Evolutionary conservation across 2,329 filamentous ascomycete species (phyloP).

Genomic region (Fusarium sp.): DNA sequence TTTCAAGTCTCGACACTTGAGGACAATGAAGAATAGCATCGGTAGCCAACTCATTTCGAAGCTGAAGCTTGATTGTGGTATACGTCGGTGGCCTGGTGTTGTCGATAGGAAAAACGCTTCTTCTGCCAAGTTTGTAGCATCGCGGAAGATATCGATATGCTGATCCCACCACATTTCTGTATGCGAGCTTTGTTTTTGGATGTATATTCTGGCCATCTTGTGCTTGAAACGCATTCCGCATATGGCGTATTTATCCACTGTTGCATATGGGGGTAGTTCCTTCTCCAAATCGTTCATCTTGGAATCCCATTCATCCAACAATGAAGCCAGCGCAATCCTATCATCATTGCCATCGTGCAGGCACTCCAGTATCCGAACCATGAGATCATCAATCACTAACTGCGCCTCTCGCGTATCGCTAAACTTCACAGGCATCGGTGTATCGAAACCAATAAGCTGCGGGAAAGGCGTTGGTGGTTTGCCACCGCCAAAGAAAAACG

Average conservation of each 20-base stretch:
- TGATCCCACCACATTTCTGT: constrained; percentile 14
- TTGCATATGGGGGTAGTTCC: neutral
- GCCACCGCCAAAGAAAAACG: constrained; percentile 1
- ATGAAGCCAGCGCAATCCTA: neutral
- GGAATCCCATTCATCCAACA: neutral
- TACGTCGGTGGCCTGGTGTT: neutral
- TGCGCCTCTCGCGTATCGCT: neutral
- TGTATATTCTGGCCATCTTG: neutral
- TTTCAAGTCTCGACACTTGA: neutral
- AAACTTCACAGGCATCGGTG: neutral
- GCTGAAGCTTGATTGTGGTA: neutral
- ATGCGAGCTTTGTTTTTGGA: neutral
- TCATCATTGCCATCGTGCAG: neutral
- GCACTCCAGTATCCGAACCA: neutral
- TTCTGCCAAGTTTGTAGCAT: neutral
- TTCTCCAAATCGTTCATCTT: neutral
- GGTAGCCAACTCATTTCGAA: constrained; percentile 13
- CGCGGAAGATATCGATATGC: neutral
- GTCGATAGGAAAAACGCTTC: neutral
- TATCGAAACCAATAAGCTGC: neutral
- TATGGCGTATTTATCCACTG: neutral
- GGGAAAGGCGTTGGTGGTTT: neutral
- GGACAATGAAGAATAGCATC: neutral
- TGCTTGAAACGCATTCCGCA: constrained; percentile 7
- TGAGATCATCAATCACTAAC: neutral